Base-by-base conservation (phyloP, 2,329 filamentous ascomycete species). In the Venturia carpophila region DNA sequence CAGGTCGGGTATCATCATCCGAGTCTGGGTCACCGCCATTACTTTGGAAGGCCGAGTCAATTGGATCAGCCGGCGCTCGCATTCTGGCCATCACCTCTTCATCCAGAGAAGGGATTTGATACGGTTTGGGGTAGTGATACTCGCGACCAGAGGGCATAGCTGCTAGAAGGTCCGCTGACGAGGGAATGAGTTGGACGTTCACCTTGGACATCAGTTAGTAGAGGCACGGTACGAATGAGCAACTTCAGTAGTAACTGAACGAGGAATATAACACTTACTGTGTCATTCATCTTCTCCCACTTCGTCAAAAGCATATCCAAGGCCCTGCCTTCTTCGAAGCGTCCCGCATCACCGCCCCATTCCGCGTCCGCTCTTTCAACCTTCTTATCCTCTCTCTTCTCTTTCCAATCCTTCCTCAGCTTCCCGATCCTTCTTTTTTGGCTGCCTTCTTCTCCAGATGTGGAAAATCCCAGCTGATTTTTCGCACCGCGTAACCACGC, bases 221-320 rank as follows among this genome's bases (percentile, higher is more conserved):
- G 37, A 49, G 30, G 19, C n/a, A 13, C 13, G 21, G 6, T 65
- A 34, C 3, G 6, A 6, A 34, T 34, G 11, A 10, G 7, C 27
- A 37, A 27, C 6, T 2, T 52, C 47, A 27, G 24, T 3, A 3
- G 43, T 5, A 2, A 58, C 17, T 21, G 3, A 27, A 45, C 19
- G 39, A 9, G 61, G 3, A 19, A 15, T 9, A 27, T 11, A 27
- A 66, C 64, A 75, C 85, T 78, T 77, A 95, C 90, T 21, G 90
- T 96, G 75, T 97, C 91, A 72, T 99, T 99, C 76, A 92, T 86
- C 77, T 92, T 94, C 67, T 85, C 86, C 93, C 94, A 97, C 74
- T 96, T 97, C 45, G 81, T 83, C 70, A 95, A 85, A 42, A 99
- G 78, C 86, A 94, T 91, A 70, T 94, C 90, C 63, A 97, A 81